phyloP scores from a whole-genome alignment of 139 green algal species.

The Diplosphaera chodatii region DNA sequence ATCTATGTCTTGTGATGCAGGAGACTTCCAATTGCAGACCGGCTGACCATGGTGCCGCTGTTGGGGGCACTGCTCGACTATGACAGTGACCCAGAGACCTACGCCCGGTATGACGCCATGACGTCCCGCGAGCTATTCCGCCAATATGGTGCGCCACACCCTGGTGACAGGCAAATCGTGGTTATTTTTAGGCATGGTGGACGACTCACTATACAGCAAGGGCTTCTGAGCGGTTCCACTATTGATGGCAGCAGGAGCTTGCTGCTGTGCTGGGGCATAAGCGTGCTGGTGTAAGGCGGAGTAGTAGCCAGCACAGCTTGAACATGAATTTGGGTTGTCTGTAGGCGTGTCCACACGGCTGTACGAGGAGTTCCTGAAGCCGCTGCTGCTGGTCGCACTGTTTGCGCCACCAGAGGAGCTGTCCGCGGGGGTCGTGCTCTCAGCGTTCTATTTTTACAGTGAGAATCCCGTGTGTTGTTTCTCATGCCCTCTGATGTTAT shows the following conservation, averaged over 20 bases:
- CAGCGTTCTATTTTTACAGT: constrained; percentile 84
- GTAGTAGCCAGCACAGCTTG: too few relatives aligned
- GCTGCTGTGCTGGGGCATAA: too few relatives aligned
- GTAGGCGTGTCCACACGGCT: constrained; percentile 40
- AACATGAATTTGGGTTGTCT: too few relatives aligned
- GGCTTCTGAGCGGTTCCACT: too few relatives aligned
- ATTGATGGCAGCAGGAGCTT: too few relatives aligned
- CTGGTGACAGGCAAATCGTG: too few relatives aligned
- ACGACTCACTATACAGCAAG: too few relatives aligned
- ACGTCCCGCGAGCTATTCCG: constrained; percentile 73
- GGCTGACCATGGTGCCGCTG: constrained; percentile 76
- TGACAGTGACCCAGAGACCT: constrained; percentile 45
- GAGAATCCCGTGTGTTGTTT: too few relatives aligned
- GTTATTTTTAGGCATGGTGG: too few relatives aligned
- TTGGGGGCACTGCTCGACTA: constrained; percentile 70
- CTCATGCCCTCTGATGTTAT: too few relatives aligned
- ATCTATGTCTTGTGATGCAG: constrained; percentile 2
- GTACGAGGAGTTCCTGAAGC: constrained; percentile 76
- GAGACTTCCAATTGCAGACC: constrained; percentile 47
- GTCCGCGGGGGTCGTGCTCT: constrained; percentile 67
- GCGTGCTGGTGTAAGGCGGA: too few relatives aligned
- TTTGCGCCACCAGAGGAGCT: constrained; percentile 77
- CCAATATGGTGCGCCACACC: constrained; percentile 26
- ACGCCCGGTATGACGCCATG: constrained; percentile 68
- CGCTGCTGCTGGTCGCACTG: constrained; percentile 75